Evolutionary conservation across 345 rosid species (phyloP).

Genomic region (Schrenkiella parvula): DNA sequence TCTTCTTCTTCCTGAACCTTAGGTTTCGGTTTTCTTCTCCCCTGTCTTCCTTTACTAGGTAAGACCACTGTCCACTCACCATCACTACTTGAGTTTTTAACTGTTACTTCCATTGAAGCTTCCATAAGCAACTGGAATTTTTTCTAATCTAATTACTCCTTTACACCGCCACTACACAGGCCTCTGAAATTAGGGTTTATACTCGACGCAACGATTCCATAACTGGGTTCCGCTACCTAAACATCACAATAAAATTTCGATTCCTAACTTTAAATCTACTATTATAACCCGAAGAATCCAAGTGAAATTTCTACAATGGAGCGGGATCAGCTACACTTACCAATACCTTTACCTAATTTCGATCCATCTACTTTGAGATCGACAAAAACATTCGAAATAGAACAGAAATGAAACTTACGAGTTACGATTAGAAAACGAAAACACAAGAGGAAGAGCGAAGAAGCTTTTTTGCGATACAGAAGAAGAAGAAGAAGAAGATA

Average conservation of each 20-base stretch:
- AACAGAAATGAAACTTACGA: not conserved
- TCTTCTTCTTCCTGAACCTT: conserved; percentile 30
- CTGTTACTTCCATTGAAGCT: conserved; percentile 10
- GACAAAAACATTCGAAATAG: not conserved
- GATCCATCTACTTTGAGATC: not conserved
- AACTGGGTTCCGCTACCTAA: not conserved
- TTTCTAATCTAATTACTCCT: not conserved
- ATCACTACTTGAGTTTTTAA: conserved; percentile 29
- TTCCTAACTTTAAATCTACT: not conserved
- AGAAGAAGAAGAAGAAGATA: conserved; percentile 3
- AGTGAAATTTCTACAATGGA: not conserved
- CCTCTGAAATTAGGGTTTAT: not conserved
- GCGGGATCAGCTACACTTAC: not conserved
- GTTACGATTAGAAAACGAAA: not conserved
- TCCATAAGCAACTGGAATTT: not conserved
- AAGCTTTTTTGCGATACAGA: conserved; percentile 1
- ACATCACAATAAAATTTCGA: not conserved
- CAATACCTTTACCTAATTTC: not conserved
- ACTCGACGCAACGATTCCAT: conserved; percentile 3
- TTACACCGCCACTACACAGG: not conserved
- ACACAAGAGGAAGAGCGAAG: not conserved
- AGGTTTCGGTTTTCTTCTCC: conserved; percentile 32
- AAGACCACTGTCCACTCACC: conserved; percentile 82
- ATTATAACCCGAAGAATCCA: not conserved
- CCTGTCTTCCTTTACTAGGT: conserved; percentile 46